Percentiles rank a stretch among this genome's conserved stretches.
phyloP scores from a whole-genome alignment of 2,329 filamentous ascomycete species.

The Karstenula rhodostoma region DNA sequence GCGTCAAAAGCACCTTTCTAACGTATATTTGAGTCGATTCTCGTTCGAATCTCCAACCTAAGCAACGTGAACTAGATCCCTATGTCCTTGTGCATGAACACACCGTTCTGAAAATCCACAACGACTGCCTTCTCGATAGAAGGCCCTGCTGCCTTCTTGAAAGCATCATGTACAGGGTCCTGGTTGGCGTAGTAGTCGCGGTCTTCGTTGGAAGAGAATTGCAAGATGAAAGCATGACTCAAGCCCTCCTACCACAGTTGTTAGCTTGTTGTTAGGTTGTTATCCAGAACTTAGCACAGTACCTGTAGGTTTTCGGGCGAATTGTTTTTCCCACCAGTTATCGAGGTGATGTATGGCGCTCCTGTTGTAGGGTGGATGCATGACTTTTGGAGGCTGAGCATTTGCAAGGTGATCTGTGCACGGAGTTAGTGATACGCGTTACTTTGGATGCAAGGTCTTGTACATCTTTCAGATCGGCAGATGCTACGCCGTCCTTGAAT shows the following conservation, averaged over 20 bases:
- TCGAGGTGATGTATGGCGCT: slow-evolving; percentile 39
- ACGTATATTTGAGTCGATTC: neutral
- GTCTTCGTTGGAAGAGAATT: slow-evolving; percentile 52
- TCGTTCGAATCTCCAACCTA: neutral
- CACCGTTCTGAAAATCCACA: slow-evolving; percentile 50
- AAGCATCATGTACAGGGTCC: slow-evolving; percentile 51
- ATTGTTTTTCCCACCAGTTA: slow-evolving; percentile 43
- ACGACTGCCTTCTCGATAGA: slow-evolving; percentile 52
- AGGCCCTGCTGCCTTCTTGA: slow-evolving; percentile 44
- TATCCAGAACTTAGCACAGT: slow-evolving; percentile 11
- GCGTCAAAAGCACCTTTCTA: neutral
- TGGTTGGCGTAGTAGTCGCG: slow-evolving; percentile 54
- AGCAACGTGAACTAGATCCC: neutral
- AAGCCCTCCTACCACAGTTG: slow-evolving; percentile 53
- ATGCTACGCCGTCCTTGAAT: slow-evolving; percentile 39
- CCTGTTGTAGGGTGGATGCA: slow-evolving; percentile 39
- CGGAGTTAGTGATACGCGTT: slow-evolving; percentile 6
- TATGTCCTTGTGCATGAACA: slow-evolving; percentile 29
- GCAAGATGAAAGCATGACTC: slow-evolving; percentile 55
- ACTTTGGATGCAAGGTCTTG: neutral
- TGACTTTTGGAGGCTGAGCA: slow-evolving; percentile 40
- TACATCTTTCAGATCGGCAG: slow-evolving; percentile 41
- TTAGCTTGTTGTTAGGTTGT: slow-evolving; percentile 43
- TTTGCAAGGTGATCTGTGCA: slow-evolving; percentile 37
- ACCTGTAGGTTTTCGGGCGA: slow-evolving; percentile 46